Base-by-base conservation (phyloP, 2,329 filamentous ascomycete genomes). In the Leptographium procerum region DNA sequence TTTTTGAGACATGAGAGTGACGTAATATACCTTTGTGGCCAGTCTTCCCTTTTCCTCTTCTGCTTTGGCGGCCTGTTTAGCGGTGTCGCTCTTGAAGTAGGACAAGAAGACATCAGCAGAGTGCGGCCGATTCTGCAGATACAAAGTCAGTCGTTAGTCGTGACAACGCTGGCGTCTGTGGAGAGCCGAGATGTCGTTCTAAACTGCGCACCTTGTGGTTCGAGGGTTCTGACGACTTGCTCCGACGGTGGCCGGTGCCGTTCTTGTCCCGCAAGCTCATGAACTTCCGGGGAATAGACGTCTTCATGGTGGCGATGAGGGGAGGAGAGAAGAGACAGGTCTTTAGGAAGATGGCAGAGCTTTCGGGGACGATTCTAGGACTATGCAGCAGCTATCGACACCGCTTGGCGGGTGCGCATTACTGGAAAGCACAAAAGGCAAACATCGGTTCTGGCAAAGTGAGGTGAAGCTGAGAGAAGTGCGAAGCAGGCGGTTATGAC, bases 201-300 rank as follows among this genome's bases (percentile, higher is more conserved):
- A 57, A 65, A 43, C 19, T 7, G 40, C 70, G 60, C 71, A 82
- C 81, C 75, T 80, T 83, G 62, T 75, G 75, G 28, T 72, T 70
- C 2, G 19, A 24, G 28, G 78, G 75, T 58, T 83, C 79, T 24
- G 76, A 75, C 52, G 81, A 83, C 65, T 79, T 82, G 66, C 75
- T 77, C 60, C 80, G 77, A 59, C 74, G 75, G 64, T 82, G 78
- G 43, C 69, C 64, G 60, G 69, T 64, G 61, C 73, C 76, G 69
- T 77, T 77, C 72, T 82, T 89, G 66, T 89, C 87, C 64, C 86
- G 82, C 64, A 86, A 77, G 70, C 82, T 88, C 61, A 88, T 82
- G 69, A 90, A 85, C 66, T 86, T 84, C 68, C 81, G 84, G 54
- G 78, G 77, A 60, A 80, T 72, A 63, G 76, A 67, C 52, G 66